Base-by-base conservation (phyloP, 108 stramenopile genomes). In the Skeletonema tropicum region DNA sequence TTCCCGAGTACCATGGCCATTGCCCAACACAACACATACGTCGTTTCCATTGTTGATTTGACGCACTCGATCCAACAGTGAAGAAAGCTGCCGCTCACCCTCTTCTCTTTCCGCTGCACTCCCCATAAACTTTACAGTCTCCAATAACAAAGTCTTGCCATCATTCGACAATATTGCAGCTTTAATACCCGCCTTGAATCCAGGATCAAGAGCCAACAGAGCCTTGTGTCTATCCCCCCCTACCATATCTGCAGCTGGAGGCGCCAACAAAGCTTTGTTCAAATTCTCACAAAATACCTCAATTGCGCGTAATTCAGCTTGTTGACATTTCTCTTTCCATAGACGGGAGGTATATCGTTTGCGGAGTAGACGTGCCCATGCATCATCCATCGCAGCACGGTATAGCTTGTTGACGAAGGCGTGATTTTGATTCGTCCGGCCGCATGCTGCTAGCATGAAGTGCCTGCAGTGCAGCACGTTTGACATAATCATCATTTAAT, bases 1-100 rank as follows among this genome's bases (percentile, higher is more conserved):
- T 61, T 89, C 89, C 38, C 77, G 55, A 23, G 76, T 86, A n/a
- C 89, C 89, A 52, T 89, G 89, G 11, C 89, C 89, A 71, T 89
- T 89, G 10, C 89, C 89, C 15, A 89, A 70, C 6, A 85, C 85
- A 14, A 89, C 85, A 15, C 38, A 21, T 12, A 83, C 39, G 31
- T 48, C 23, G 17, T 42, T 49, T 21, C 68, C 29, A 57, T 14
- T 49, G 72, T 30, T 21, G 5, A 57, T 45, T 25, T 46, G 57
- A 21, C 67, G 35, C 38, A 75, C 68, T 31, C 49, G 23, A 55
- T 72, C 23, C 19, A 88, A 46, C 25, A 88, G 45, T 8, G 59
- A 35, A 17, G 23, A 25, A 6, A 88, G 38, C 26, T 73, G 60
- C 13, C 52, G 35, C 29, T 83, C 52, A 13, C 61, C 83, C n/a